Evolutionary conservation across 2,329 filamentous ascomycete genomes (phyloP).

Genomic region (Bertia moriformis): DNA sequence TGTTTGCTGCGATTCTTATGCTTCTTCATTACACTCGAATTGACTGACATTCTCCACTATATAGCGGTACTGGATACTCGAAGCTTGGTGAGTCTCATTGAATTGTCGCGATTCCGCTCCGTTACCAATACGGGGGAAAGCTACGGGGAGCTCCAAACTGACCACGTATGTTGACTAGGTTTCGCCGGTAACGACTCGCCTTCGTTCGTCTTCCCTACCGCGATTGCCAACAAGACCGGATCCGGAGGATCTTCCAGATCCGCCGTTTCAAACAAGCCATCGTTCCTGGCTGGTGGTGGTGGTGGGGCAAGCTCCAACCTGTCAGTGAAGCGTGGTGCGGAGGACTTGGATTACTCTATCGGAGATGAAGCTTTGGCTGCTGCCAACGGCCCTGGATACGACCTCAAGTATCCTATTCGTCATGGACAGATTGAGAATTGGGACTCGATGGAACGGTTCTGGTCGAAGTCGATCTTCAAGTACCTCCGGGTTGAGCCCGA

Average conservation of each 20-base stretch:
- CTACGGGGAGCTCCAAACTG: conserved; percentile 3
- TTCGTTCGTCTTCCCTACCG: conserved; percentile 97
- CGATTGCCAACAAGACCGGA: conserved; percentile 85
- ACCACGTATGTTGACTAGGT: conserved; percentile 36
- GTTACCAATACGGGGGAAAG: conserved; percentile 3
- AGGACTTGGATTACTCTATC: conserved; percentile 97
- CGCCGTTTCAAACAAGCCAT: conserved; percentile 83
- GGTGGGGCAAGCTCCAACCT: conserved; percentile 72
- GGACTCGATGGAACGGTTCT: conserved; percentile 99
- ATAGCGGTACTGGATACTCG: conserved; percentile 95
- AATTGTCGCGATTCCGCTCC: conserved; percentile 1
- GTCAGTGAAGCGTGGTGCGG: conserved; percentile 83
- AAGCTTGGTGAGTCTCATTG: conserved; percentile 68
- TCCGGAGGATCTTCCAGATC: conserved; percentile 59
- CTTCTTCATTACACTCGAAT: conserved; percentile 16
- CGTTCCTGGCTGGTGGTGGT: conserved; percentile 82
- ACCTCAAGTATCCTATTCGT: conserved; percentile 90
- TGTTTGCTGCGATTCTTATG: conserved; percentile 20
- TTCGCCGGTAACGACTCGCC: conserved; percentile 99
- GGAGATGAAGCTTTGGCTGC: conserved; percentile 88
- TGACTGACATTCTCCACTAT: conserved; percentile 15
- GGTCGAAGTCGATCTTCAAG: conserved; percentile 99
- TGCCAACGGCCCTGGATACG: conserved; percentile 76
- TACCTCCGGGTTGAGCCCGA: conserved; percentile 95
- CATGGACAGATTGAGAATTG: conserved; percentile 99